Evolutionary conservation across 768 basidiomycete genomes (phyloP), one percentile per base, ranked within the genome.

Genomic region (Daedaleopsis sinensis): DNA sequence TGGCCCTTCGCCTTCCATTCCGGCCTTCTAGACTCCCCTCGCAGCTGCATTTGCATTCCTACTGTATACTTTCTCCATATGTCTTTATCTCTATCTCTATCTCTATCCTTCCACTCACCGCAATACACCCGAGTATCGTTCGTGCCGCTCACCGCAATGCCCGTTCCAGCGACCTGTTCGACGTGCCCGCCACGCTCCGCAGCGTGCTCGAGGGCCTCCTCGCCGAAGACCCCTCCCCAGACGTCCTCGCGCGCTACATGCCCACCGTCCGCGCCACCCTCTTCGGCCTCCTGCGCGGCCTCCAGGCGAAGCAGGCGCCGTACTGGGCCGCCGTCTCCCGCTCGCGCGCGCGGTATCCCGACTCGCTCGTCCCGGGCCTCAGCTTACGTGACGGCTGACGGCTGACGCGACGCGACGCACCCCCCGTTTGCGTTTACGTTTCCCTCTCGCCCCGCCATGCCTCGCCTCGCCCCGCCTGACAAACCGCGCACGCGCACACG

Each of bases 171-270:
- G 80, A 82, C 47, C 67, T 81, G 6, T 74, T 72, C 58, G 62
- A 71, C n/a, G 72, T 79, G 42, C 77, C 79, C 8, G 64, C 70
- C 10, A 72, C 73, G 27, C 72, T 82, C 3, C 77, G 80, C 36
- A 47, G 66, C 3, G 74, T 71, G 19, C 75, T 82, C 37, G 80
- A 82, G 56, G 71, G 71, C n/a, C 78, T 79, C 57, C 75, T 82
- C 18, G 80, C 79, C 24, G 80, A 82, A 54, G 65, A 68, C 5
- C 69, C 80, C 1, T 78, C 78, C 3, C 68, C 67, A 18, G 65
- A 64, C 11, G 65, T 68, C 15, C 65, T 81, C 56, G 73, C 73
- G 49, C 71, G 65, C 21, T 79, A 79, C 65, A 67, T 76, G 70
- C 79, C 80, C 46, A 62, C 65, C 27, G 70, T 81, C 38, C 77